Conservation (phyloP, 192 early-diverging fungal species). For the Coemansia sp. region DNA sequence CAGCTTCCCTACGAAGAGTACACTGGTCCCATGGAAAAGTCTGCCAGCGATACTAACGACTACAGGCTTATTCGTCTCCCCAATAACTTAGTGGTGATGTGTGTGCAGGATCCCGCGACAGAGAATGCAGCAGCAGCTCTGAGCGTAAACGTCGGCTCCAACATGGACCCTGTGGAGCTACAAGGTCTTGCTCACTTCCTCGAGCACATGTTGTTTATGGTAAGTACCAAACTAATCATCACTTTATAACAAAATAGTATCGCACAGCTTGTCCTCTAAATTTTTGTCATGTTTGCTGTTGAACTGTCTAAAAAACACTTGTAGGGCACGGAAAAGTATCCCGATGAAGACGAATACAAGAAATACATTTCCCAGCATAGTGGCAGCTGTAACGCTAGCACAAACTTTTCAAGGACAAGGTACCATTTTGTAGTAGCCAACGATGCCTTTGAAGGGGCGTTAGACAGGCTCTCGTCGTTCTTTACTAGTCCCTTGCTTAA, state of each 20-base stretch:
- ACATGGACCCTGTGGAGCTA: constrained; percentile 60
- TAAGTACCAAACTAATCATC: not conserved
- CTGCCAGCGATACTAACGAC: too few relatives aligned
- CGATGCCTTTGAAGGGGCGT: too few relatives aligned
- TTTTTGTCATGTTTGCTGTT: not conserved
- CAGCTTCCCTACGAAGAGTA: constrained; percentile 9
- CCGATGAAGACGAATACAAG: constrained; percentile 65
- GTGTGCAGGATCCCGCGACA: constrained; percentile 22
- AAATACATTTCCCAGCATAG: constrained; percentile 23
- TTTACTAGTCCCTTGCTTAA: too few relatives aligned
- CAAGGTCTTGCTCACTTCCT: constrained; percentile 56
- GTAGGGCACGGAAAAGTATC: constrained; percentile 68
- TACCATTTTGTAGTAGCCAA: not conserved
- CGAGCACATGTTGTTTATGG: constrained; percentile 57
- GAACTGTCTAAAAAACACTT: not conserved
- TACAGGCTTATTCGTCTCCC: too few relatives aligned
- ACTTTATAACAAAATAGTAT: not conserved
- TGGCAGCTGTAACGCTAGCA: constrained; percentile 4
- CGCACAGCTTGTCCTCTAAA: not conserved
- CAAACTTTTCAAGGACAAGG: not conserved
- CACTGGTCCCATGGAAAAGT: not conserved
- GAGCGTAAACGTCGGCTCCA: constrained; percentile 64
- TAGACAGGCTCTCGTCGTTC: too few relatives aligned
- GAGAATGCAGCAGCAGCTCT: constrained; percentile 58
- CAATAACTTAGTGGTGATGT: too few relatives aligned